Evolutionary conservation across 78 protist genomes (phyloP).

Genomic region (Dictyostelium capitatum): DNA sequence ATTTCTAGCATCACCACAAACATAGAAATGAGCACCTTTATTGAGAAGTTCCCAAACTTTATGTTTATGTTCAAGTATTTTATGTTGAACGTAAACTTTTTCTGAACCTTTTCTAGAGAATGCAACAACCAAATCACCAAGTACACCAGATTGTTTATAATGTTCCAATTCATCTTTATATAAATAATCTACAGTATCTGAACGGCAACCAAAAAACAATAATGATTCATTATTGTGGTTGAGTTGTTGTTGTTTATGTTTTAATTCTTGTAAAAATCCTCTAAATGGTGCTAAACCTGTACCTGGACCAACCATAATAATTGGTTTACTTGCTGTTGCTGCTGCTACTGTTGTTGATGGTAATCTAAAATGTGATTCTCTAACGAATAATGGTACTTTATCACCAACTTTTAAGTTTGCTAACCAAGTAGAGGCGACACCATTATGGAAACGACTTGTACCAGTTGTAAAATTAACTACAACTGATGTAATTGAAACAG

Average conservation of each 20-base stretch:
- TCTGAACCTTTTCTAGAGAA: slow-evolving; percentile 71
- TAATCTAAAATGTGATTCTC: slow-evolving; percentile 87
- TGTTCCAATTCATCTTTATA: slow-evolving; percentile 86
- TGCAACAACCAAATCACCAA: slow-evolving; percentile 58
- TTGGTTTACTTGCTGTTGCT: slow-evolving; percentile 62
- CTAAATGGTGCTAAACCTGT: slow-evolving; percentile 98
- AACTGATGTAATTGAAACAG: slow-evolving; percentile 86
- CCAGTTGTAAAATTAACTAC: slow-evolving; percentile 79
- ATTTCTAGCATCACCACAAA: slow-evolving; percentile 87
- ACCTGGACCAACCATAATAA: slow-evolving; percentile 97
- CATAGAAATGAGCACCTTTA: slow-evolving; percentile 75
- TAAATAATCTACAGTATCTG: slow-evolving; percentile 86
- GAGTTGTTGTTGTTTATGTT: slow-evolving; percentile 19
- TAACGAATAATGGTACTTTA: slow-evolving; percentile 82
- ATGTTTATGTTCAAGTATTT: slow-evolving; percentile 53
- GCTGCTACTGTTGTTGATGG: slow-evolving; percentile 61
- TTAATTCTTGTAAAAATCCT: slow-evolving; percentile 90
- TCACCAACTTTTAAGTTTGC: slow-evolving; percentile 44
- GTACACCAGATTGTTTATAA: slow-evolving; percentile 38
- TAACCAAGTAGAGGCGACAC: slow-evolving; percentile 91
- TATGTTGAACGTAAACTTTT: slow-evolving; percentile 90
- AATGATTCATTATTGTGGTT: background rate
- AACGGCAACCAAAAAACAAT: slow-evolving; percentile 95
- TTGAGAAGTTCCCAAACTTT: slow-evolving; percentile 66
- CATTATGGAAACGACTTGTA: slow-evolving; percentile 74